These are phyloP conservation scores for Ichthyophthirius multifiliis DNA, from an alignment of 169 alveolate genomes.

Conservation along the genomic window DNA sequence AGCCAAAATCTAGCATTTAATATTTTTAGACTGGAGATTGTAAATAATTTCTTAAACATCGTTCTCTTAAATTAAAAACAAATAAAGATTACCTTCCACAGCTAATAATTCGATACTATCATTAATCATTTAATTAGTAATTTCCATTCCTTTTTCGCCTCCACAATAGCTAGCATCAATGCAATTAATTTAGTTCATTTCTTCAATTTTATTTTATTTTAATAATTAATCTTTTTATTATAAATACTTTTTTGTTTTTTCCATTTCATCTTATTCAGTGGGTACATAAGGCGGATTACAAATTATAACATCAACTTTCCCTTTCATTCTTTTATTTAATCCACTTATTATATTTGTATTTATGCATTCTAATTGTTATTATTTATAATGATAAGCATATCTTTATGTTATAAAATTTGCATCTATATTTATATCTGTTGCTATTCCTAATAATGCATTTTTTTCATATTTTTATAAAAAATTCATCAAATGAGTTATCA, in stretches of 20 bases:
- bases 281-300: constrained; percentile 28
- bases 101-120: neutral
- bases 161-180: constrained; percentile 12
- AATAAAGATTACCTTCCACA: neutral
- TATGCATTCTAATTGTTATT: neutral
- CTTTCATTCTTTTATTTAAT: neutral
- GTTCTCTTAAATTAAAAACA: constrained; percentile 13
- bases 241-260: neutral
- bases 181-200: neutral
- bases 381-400: neutral
- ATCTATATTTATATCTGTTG: constrained; percentile 7
- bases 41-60: neutral
- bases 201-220: neutral
- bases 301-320: neutral
- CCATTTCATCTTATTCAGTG: neutral
- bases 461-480: neutral
- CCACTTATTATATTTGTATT: neutral
- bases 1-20: neutral
- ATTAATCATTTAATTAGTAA: neutral
- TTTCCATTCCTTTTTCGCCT: constrained; percentile 3
- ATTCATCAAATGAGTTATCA: neutral
- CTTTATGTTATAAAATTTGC: neutral
- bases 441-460: neutral
- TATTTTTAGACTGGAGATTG: neutral
- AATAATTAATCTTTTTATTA: neutral